Percentiles rank a stretch among this genome's conserved stretches.
Evolutionary conservation across 2,329 filamentous ascomycete genomes (phyloP).

Genomic region (Cryoendolithus antarcticus): DNA sequence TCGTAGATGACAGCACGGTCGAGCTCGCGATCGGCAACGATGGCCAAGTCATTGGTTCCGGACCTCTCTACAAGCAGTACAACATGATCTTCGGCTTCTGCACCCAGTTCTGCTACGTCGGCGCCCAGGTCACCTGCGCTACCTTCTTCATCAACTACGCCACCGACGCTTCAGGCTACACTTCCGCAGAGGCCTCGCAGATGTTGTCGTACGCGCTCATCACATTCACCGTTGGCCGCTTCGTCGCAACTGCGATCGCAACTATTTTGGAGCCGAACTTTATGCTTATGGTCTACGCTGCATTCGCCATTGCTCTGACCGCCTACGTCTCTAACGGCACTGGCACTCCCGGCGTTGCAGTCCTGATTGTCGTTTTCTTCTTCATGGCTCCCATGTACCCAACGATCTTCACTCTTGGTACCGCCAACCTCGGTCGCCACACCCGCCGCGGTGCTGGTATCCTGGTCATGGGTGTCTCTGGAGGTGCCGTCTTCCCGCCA

Average conservation of each 20-base stretch:
- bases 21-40: constrained; percentile 19
- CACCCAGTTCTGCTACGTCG: constrained; percentile 27
- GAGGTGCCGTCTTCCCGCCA: constrained; percentile 24
- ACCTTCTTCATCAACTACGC: constrained; percentile 30
- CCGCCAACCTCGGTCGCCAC: constrained; percentile 27
- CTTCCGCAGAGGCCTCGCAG: constrained; percentile 20
- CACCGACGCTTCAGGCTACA: constrained; percentile 21
- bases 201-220: constrained; percentile 28
- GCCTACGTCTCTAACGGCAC: constrained; percentile 22
- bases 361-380: constrained; percentile 27
- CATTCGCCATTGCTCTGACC: constrained; percentile 22
- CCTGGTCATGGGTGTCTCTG: constrained; percentile 27
- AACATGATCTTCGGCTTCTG: constrained; percentile 28
- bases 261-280: constrained; percentile 26
- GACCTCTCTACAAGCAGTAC: constrained; percentile 27
- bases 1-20: constrained; percentile 17
- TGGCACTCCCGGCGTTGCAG: constrained; percentile 20
- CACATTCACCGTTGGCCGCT: constrained; percentile 28
- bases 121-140: constrained; percentile 25
- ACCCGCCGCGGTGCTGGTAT: constrained; percentile 29
- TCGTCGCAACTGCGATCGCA: constrained; percentile 25
- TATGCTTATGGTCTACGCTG: constrained; percentile 23
- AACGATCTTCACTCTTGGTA: constrained; percentile 28
- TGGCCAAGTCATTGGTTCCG: constrained; percentile 19
- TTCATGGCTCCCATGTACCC: constrained; percentile 27